Conservation (phyloP, 2,329 filamentous ascomycete genomes). For the Apiospora kogelbergensis region DNA sequence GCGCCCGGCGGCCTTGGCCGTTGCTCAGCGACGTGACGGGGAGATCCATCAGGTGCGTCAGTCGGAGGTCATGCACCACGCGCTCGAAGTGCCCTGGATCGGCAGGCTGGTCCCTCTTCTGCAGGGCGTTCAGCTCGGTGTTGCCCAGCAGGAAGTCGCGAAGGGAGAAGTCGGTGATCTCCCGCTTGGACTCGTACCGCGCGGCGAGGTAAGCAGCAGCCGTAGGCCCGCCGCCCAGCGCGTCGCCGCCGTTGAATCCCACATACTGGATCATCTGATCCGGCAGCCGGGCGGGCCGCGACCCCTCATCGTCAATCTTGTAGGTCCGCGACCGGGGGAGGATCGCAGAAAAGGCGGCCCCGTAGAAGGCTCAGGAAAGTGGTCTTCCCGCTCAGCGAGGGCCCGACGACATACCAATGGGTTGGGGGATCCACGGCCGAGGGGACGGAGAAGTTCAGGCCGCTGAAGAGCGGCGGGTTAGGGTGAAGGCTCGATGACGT, state of each 20-base stretch:
- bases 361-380: conserved; percentile 77
- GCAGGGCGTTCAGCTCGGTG: conserved; percentile 74
- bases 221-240: conserved; percentile 51
- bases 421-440: conserved; percentile 50
- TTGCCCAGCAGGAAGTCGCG: conserved; percentile 79
- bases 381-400: conserved; percentile 77
- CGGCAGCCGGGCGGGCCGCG: conserved; percentile 45
- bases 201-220: conserved; percentile 84
- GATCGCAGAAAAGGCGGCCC: conserved; percentile 73
- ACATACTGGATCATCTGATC: conserved; percentile 80
- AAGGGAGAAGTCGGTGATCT: conserved; percentile 85
- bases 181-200: conserved; percentile 83
- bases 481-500: conserved; percentile 43
- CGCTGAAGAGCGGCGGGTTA: conserved; percentile 73
- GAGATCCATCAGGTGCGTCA: conserved; percentile 70
- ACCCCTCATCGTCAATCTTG: conserved; percentile 44
- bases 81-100: conserved; percentile 54
- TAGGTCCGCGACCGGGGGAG: conserved; percentile 75
- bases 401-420: conserved; percentile 83
- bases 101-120: conserved; percentile 48
- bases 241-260: conserved; percentile 75
- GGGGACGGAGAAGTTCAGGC: conserved; percentile 69
- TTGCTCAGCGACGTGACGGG: conserved; percentile 91
- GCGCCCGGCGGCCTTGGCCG: conserved; percentile 82
- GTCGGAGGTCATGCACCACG: conserved; percentile 68